These are phyloP conservation scores for Pichia sp. DNA, from an alignment of 1,139 yeast species.

Conservation along the genomic window DNA sequence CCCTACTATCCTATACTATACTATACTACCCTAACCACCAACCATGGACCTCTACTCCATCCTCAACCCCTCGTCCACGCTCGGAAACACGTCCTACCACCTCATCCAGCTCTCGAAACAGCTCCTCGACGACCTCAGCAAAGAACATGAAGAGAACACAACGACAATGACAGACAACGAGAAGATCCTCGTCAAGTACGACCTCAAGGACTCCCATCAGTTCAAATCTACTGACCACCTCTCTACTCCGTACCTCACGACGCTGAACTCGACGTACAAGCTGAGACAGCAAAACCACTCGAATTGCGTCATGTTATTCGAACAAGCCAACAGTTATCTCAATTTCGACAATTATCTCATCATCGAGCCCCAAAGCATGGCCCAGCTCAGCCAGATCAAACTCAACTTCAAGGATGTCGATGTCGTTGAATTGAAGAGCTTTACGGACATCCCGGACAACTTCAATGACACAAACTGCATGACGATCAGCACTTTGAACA, in stretches of 20 bases:
- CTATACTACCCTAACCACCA: no score
- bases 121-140: conserved; percentile 3
- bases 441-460: neutral
- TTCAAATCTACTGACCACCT: conserved; percentile 9
- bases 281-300: conserved; percentile 85
- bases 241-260: conserved; percentile 23
- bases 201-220: neutral
- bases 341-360: conserved; percentile 13
- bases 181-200: conserved; percentile 6
- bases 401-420: neutral
- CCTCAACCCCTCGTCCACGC: neutral
- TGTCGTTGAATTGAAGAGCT: neutral
- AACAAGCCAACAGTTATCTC: conserved; percentile 17
- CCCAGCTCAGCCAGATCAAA: neutral
- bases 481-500: neutral
- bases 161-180: neutral
- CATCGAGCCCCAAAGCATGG: neutral
- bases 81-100: conserved; percentile 5
- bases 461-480: conserved; percentile 1
- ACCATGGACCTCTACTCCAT: conserved; percentile 7
- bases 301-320: conserved; percentile 65
- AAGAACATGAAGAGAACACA: neutral
- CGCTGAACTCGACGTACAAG: conserved; percentile 56
- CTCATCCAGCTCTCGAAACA: conserved; percentile 12
- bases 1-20: no score